Evolutionary conservation across 306 rosid genomes (phyloP), one percentile per base, ranked within the genome.

Genomic region (Ochetophila trinervis): DNA sequence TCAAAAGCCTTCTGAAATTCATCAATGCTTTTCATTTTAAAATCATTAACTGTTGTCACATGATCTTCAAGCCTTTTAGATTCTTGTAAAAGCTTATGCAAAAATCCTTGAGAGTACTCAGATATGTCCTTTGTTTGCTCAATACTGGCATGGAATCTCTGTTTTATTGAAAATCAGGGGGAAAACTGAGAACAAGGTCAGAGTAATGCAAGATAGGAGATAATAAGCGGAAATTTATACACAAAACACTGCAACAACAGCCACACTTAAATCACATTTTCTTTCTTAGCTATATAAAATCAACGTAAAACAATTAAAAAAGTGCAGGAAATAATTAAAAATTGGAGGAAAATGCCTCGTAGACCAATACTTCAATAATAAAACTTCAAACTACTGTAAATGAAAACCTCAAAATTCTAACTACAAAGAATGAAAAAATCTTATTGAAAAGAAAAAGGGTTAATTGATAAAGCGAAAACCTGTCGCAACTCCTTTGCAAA

Each of bases 1-100:
- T 90, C 96, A 42, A 82, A 90, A 37, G 85, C 88, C 79, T 85
- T 86, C 74, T 80, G 88, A 75, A 90, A 90, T n/a, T 90, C 97
- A 11, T 79, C 80, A 71, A 94, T 86, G 72, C 76, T 83, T 66
- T 69, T 85, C 80, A 65, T 74, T 74, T 90, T 91, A 54, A 19
- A 57, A 58, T 83, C 81, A 20, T 85, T 87, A 40, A 84, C 79
- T 36, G 64, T 73, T 51, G 70, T 47, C 57, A 84, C 87, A 22
- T 74, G 88, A 66, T 76, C 72, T 80, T 82, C 90, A 19, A 94
- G 84, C 62, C 62, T 88, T 57, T 77, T 84, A 10, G 88, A 79
- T 79, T 94, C 97, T 59, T 81, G 85, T 6, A 63, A 73, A 67
- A 94, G 83, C 74, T 84, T 84, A 27, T 67, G 76, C 55, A 90